Base-by-base conservation (phyloP, 352 stramenopile genomes). In the Thraustotheca clavata region DNA sequence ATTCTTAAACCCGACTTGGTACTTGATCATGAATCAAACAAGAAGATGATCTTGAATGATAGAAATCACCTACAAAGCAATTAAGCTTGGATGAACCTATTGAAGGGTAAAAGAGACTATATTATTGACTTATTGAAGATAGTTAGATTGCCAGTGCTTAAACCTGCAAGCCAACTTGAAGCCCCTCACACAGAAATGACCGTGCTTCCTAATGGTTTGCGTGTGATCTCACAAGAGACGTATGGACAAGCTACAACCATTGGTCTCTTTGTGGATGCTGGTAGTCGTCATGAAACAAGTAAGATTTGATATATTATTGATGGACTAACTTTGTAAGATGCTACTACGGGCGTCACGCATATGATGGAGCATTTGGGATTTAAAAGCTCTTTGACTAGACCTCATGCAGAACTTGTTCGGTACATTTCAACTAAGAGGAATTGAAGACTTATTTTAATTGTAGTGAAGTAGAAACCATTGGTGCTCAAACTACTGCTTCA, bases 201-300 rank as follows among this genome's bases (percentile, higher is more conserved):
- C 32, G 96, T 85, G 49, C 76, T 99, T 11, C 73, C 87, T 14
- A 98, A 97, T 48, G 96, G 95, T 0, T 76, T 99, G 38, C 88
- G 95, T 31, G 94, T 99, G 27, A 97, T 97, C 55, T 98, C 92
- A 14, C 94, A 98, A 67, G 95, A 98, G 71, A 98, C 88, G 18
- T 98, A 98, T 72, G 94, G 91, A 33, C 93, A 97, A 69, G 91
- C 97, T 12, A 93, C 87, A 41, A 97, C 95, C 3, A 75, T 99
- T 62, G 96, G 94, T 31, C 81, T 98, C 27, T 88, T 99, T 35
- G 75, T 97, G 18, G 86, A 98, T 65, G 87, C 90, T 33, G 95
- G 93, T 57, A 97, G 86, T 62, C 81, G 83, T 59, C 81, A 85
- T 60, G 87, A 96, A 69, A 72, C 88, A 54, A 67, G 74, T 86